These are phyloP conservation scores for Euphorbia celastroides DNA, from an alignment of 441 rosid species.

Conservation along the genomic window DNA sequence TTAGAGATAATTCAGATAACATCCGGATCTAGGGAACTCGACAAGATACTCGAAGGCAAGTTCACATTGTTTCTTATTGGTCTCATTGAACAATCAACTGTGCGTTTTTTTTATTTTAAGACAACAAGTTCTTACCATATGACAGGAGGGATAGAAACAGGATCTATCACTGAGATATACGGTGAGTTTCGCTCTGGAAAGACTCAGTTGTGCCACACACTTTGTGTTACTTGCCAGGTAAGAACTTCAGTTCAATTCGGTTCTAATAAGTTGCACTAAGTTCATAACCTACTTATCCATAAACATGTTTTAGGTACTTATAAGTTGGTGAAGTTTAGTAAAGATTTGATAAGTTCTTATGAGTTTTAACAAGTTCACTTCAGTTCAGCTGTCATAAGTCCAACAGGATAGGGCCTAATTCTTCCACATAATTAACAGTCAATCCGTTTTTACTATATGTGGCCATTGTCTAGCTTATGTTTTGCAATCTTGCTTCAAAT, in stretches of 20 bases:
- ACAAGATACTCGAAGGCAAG: slow-evolving; percentile 85
- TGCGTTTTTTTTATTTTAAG: neutral
- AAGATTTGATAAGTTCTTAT: too few relatives aligned
- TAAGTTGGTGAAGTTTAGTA: too few relatives aligned
- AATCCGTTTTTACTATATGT: too few relatives aligned
- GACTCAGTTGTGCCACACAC: slow-evolving; percentile 96
- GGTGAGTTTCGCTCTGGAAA: slow-evolving; percentile 97
- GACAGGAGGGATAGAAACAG: slow-evolving; percentile 89
- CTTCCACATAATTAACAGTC: too few relatives aligned
- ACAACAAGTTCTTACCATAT: slow-evolving; percentile 1
- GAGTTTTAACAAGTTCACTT: too few relatives aligned
- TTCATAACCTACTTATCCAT: too few relatives aligned
- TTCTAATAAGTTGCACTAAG: too few relatives aligned
- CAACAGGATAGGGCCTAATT: too few relatives aligned
- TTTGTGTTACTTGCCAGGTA: slow-evolving; percentile 96
- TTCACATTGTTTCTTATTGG: neutral
- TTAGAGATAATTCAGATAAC: slow-evolving; percentile 94
- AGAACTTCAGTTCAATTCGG: too few relatives aligned
- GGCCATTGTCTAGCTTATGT: neutral
- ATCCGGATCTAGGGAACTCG: slow-evolving; percentile 89
- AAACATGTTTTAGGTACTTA: too few relatives aligned
- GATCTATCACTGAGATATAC: slow-evolving; percentile 91
- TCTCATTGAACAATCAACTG: slow-evolving; percentile 1
- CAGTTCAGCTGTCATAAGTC: too few relatives aligned
- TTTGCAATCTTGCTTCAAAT: neutral